A percentile compares a stretch with the other conserved stretches of the same genome.
Evolutionary conservation across 169 alveolate genomes (phyloP).

Genomic region (Plasmodium malariae): DNA sequence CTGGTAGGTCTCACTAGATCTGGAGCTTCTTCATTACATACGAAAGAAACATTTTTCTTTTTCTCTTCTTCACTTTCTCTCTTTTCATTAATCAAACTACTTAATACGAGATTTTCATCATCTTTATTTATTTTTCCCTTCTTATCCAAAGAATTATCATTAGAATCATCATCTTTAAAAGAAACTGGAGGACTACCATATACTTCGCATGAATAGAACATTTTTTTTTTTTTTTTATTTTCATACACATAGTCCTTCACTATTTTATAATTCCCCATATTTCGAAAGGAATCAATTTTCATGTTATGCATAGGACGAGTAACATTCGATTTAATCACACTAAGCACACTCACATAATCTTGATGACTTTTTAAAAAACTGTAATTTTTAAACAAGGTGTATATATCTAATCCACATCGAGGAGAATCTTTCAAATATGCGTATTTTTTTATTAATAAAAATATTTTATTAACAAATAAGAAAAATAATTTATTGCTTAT

Average conservation of each 20-base stretch:
- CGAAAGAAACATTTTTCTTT: conserved; percentile 20
- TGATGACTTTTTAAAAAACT: not conserved
- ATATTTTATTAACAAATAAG: not conserved
- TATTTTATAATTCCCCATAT: not conserved
- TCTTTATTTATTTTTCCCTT: not conserved
- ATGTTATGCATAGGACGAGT: not conserved
- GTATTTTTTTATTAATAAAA: not conserved
- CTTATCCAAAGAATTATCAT: conserved; percentile 4
- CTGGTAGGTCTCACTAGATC: conserved; percentile 12
- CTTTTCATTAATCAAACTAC: conserved; percentile 11
- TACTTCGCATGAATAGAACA: conserved; percentile 17
- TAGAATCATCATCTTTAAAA: conserved; percentile 40
- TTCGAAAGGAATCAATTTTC: not conserved
- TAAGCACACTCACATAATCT: no score
- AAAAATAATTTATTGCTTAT: conserved; percentile 2
- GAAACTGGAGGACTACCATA: conserved; percentile 56
- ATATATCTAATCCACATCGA: not conserved
- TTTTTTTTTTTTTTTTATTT: not conserved
- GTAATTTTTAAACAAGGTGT: not conserved
- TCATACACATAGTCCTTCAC: conserved; percentile 16
- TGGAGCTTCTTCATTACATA: not conserved
- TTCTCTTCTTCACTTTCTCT: not conserved
- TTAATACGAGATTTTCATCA: not conserved
- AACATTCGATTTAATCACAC: not conserved
- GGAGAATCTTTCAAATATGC: not conserved